phyloP scores from a whole-genome alignment of 306 rosid genomes.

The Rosa lucieae region DNA sequence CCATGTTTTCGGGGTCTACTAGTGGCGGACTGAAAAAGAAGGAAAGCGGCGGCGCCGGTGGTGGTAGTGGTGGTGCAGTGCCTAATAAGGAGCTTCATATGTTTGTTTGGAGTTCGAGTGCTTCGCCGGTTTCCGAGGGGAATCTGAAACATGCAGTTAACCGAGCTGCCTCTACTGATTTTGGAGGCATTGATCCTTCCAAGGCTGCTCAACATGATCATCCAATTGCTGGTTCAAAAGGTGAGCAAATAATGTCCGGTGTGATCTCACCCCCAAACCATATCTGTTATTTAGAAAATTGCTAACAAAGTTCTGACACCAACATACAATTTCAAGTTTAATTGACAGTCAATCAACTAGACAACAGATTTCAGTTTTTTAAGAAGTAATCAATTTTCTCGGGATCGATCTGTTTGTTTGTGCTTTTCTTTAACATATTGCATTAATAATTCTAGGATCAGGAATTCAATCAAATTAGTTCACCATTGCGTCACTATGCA shows the following conservation, averaged over 20 bases:
- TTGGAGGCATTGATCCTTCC: constrained; percentile 50
- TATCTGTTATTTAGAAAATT: constrained; percentile 12
- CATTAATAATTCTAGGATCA: neutral
- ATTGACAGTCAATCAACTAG: neutral
- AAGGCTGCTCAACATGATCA: constrained; percentile 46
- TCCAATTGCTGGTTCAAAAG: constrained; percentile 53
- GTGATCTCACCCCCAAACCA: neutral
- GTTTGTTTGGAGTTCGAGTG: constrained; percentile 93
- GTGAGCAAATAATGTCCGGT: constrained; percentile 24
- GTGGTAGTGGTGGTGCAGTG: neutral
- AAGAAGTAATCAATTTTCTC: neutral
- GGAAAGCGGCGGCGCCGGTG: constrained; percentile 25
- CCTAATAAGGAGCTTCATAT: constrained; percentile 76
- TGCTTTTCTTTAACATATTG: neutral
- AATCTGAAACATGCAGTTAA: constrained; percentile 64
- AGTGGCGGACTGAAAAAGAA: constrained; percentile 58
- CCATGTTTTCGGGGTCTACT: constrained; percentile 63
- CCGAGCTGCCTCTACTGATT: constrained; percentile 57
- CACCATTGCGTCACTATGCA: neutral
- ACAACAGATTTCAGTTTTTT: neutral
- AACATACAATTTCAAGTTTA: neutral
- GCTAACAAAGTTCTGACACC: neutral
- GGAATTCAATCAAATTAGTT: neutral
- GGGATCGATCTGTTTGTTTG: neutral
- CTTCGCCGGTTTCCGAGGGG: constrained; percentile 84